Evolutionary conservation across 1,284 basidiomycete genomes (phyloP).

Genomic region (Moesziomyces parantarcticus): DNA sequence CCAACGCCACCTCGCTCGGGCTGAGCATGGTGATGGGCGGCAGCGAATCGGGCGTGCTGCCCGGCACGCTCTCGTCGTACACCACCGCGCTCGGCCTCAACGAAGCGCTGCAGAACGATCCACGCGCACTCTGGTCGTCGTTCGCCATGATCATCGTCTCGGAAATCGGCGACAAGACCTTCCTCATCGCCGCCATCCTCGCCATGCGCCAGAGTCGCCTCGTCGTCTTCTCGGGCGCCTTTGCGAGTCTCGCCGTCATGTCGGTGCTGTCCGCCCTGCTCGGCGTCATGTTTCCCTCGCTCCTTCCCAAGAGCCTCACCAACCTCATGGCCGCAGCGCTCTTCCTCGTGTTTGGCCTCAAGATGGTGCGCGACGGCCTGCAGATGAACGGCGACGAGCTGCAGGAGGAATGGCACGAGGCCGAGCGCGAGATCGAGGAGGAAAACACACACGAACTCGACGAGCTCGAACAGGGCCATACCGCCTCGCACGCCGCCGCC

Average conservation of each 20-base stretch:
- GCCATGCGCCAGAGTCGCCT: slow-evolving; percentile 90
- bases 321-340: slow-evolving; percentile 79
- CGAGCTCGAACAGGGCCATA: slow-evolving; percentile 39
- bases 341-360: slow-evolving; percentile 62
- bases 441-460: slow-evolving; percentile 80
- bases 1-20: not conserved
- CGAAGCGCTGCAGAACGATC: slow-evolving; percentile 37
- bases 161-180: slow-evolving; percentile 90
- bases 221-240: slow-evolving; percentile 88
- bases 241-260: slow-evolving; percentile 90
- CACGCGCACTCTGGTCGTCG: slow-evolving; percentile 43
- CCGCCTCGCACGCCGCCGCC: not conserved
- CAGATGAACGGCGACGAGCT: slow-evolving; percentile 64
- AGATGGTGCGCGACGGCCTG: slow-evolving; percentile 56
- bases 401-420: slow-evolving; percentile 80
- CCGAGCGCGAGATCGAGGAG: slow-evolving; percentile 76
- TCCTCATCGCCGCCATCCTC: slow-evolving; percentile 94
- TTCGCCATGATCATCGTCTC: slow-evolving; percentile 64
- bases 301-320: slow-evolving; percentile 73
- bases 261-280: slow-evolving; percentile 63
- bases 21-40: slow-evolving; percentile 34
- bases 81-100: slow-evolving; percentile 1
- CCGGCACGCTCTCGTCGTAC: slow-evolving; percentile 1
- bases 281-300: slow-evolving; percentile 62
- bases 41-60: slow-evolving; percentile 4